phyloP scores from a whole-genome alignment of 306 rosid genomes.

The Cajanus cajan region DNA sequence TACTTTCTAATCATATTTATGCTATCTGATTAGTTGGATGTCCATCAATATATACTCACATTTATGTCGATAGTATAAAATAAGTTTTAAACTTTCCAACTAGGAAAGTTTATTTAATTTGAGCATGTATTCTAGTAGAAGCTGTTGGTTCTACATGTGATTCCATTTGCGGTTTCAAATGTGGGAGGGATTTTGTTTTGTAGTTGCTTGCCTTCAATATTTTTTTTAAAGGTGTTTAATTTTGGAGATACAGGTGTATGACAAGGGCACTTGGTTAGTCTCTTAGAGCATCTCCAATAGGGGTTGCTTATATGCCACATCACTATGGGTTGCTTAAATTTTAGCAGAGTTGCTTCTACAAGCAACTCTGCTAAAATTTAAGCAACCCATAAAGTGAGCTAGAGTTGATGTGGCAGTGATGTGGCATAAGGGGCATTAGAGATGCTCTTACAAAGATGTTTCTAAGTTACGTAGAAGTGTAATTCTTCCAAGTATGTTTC shows the following conservation, averaged over 20 bases:
- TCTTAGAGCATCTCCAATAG: no score
- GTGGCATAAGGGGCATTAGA: no score
- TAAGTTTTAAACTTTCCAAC: neutral
- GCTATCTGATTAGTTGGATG: slow-evolving; percentile 10
- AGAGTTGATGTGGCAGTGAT: no score
- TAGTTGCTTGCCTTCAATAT: neutral
- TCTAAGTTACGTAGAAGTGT: slow-evolving; percentile 59
- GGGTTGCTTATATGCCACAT: no score
- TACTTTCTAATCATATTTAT: slow-evolving; percentile 10
- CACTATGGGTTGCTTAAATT: no score
- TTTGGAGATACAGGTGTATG: slow-evolving; percentile 66
- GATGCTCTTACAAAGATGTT: slow-evolving; percentile 64
- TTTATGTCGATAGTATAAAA: neutral
- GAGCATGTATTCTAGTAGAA: slow-evolving; percentile 9
- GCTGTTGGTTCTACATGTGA: no score
- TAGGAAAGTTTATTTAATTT: slow-evolving; percentile 9
- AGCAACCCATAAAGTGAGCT: no score
- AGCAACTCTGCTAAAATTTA: no score
- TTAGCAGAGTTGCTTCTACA: no score
- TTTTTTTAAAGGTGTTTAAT: neutral
- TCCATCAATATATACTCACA: neutral
- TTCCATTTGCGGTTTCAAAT: no score
- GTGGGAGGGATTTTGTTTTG: no score
- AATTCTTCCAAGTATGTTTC: slow-evolving; percentile 77
- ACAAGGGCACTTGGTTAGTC: slow-evolving; percentile 72